phyloP scores from a whole-genome alignment of 768 basidiomycete genomes.

The Gymnopilus dilepis region DNA sequence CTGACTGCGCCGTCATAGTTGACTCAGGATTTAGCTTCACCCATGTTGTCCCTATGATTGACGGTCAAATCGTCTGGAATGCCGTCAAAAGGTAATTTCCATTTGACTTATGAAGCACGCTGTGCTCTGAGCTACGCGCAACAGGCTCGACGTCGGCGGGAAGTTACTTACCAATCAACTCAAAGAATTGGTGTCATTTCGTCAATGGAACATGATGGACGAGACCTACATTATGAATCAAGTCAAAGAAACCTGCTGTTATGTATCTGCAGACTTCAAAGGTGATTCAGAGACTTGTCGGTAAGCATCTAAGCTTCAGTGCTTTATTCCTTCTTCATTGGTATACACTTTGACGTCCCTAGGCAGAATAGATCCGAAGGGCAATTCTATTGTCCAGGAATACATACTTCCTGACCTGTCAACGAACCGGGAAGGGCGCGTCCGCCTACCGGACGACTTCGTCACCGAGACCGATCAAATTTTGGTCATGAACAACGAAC shows the following conservation, averaged over 20 bases:
- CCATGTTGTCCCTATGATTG: conserved; percentile 84
- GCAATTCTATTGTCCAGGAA: conserved; percentile 79
- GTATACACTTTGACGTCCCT: conserved; percentile 23
- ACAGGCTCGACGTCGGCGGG: conserved; percentile 92
- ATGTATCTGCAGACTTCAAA: conserved; percentile 75
- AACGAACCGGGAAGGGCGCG: conserved; percentile 60
- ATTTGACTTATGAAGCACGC: conserved; percentile 12
- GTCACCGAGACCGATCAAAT: conserved; percentile 67
- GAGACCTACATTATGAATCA: conserved; percentile 93
- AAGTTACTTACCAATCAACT: conserved; percentile 95
- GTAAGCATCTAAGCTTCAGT: conserved; percentile 49
- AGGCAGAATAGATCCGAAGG: conserved; percentile 55
- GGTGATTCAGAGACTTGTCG: conserved; percentile 78
- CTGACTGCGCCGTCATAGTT: conserved; percentile 83
- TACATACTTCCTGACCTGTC: conserved; percentile 92
- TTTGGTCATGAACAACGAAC: conserved; percentile 87
- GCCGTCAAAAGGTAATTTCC: conserved; percentile 76
- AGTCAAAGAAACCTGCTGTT: conserved; percentile 91
- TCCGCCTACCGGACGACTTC: conserved; percentile 59
- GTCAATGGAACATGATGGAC: conserved; percentile 99
- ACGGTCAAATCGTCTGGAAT: conserved; percentile 74
- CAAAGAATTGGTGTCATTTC: conserved; percentile 91
- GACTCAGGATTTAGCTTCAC: conserved; percentile 96
- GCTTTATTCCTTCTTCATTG: conserved; percentile 9
- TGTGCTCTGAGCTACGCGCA: conserved; percentile 14